These are phyloP conservation scores for Phoenix roebelenii DNA, from an alignment of 176 grass and related monocot genomes.

Conservation along the genomic window DNA sequence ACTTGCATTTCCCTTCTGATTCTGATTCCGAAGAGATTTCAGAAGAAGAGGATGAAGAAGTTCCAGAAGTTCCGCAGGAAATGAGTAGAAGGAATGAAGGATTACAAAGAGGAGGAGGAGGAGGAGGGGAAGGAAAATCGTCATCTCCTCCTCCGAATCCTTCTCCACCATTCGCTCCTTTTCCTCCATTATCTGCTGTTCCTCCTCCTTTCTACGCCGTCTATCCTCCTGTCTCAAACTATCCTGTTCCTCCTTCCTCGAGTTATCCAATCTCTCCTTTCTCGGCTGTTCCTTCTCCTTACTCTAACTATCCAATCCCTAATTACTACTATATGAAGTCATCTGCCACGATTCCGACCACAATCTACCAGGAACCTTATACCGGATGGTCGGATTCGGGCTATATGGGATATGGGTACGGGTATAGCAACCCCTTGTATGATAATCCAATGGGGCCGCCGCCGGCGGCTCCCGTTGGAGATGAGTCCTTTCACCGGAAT, in stretches of 20 bases:
- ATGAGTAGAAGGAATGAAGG: background rate
- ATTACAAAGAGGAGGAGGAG: background rate
- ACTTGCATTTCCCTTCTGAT: background rate
- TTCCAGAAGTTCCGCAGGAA: background rate
- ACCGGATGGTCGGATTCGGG: constrained; percentile 22
- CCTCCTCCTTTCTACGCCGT: no score
- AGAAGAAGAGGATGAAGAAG: background rate
- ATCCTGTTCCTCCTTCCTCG: no score
- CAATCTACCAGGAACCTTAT: constrained; percentile 72
- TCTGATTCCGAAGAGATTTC: constrained; percentile 28
- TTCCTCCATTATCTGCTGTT: constrained; percentile 21
- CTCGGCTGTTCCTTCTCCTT: no score
- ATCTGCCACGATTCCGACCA: constrained; percentile 33
- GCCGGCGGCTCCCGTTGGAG: constrained; percentile 1
- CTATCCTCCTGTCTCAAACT: no score
- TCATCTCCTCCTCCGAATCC: background rate
- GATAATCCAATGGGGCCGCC: constrained; percentile 14
- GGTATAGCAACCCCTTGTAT: constrained; percentile 40
- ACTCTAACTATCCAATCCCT: constrained; percentile 17
- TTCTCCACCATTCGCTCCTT: background rate
- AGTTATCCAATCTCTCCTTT: no score
- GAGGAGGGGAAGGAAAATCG: background rate
- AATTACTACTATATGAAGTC: constrained; percentile 70
- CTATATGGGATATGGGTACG: constrained; percentile 35
- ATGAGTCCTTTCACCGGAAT: background rate